Percentiles rank a stretch among this genome's conserved stretches.
Evolutionary conservation across 2,329 filamentous ascomycete genomes (phyloP).

Genomic region (Helicocarpus griseus): DNA sequence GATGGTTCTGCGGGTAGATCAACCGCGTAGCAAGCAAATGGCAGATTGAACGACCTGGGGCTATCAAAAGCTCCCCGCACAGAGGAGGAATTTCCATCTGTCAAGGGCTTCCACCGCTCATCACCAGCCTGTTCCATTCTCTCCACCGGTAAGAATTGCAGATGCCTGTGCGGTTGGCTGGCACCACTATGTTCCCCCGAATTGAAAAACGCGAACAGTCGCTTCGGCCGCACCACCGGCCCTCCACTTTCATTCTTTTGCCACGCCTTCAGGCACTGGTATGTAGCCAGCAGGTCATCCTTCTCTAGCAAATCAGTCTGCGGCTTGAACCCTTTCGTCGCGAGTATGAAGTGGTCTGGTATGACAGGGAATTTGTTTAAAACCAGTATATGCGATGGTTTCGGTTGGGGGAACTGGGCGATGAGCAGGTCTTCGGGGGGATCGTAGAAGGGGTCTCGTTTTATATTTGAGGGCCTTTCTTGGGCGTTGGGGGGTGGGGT

Average conservation of each 20-base stretch:
- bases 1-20: constrained; percentile 33
- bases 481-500: constrained; percentile 5
- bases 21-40: constrained; percentile 42
- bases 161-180: constrained; percentile 38
- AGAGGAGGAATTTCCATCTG: constrained; percentile 27
- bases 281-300: constrained; percentile 32
- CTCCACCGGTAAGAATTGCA: constrained; percentile 40
- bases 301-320: constrained; percentile 36
- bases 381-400: constrained; percentile 31
- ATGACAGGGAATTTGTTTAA: constrained; percentile 43
- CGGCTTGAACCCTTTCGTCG: constrained; percentile 34
- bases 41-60: constrained; percentile 27
- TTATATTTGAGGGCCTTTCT: constrained; percentile 12
- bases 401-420: constrained; percentile 24
- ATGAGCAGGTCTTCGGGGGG: constrained; percentile 35
- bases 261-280: constrained; percentile 36
- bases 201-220: constrained; percentile 42
- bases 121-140: constrained; percentile 23
- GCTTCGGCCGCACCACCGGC: constrained; percentile 6
- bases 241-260: constrained; percentile 3
- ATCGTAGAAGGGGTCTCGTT: constrained; percentile 36
- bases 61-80: constrained; percentile 14
- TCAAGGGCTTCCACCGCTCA: constrained; percentile 39
- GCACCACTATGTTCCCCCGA: constrained; percentile 40
- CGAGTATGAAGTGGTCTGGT: constrained; percentile 39